A percentile compares a stretch with the other conserved stretches of the same genome.
Evolutionary conservation across 495 filamentous ascomycete species (phyloP).

Genomic region (Penicillium silybi): DNA sequence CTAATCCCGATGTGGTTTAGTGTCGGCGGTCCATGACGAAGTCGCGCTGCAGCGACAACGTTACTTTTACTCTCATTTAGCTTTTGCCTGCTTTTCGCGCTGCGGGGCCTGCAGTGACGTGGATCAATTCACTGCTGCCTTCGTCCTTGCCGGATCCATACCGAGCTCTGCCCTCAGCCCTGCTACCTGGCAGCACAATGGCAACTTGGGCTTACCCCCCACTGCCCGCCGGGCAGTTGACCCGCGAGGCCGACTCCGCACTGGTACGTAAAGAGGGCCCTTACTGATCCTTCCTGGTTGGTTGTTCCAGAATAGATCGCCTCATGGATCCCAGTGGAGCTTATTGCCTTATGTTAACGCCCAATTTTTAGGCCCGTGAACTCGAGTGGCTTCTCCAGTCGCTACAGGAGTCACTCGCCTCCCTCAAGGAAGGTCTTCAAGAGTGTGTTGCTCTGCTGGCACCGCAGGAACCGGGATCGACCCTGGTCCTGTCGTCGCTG

Average conservation of each 20-base stretch:
- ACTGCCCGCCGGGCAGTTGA: slow-evolving; percentile 58
- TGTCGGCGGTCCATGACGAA: slow-evolving; percentile 33
- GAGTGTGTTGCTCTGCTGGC: slow-evolving; percentile 83
- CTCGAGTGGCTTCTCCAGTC: slow-evolving; percentile 81
- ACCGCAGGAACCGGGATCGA: slow-evolving; percentile 76
- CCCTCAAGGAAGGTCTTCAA: slow-evolving; percentile 78
- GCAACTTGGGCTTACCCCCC: slow-evolving; percentile 75
- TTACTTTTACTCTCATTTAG: slow-evolving; percentile 5
- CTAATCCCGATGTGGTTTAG: slow-evolving; percentile 23
- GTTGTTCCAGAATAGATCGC: slow-evolving; percentile 20
- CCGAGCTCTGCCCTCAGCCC: not conserved
- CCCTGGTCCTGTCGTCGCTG: slow-evolving; percentile 81
- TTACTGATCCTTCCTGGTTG: slow-evolving; percentile 8
- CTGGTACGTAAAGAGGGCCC: slow-evolving; percentile 48
- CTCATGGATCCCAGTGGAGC: slow-evolving; percentile 21
- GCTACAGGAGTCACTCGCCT: slow-evolving; percentile 70
- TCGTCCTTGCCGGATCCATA: not conserved
- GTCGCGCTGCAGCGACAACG: slow-evolving; percentile 16
- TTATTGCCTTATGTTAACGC: slow-evolving; percentile 18
- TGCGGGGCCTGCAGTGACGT: slow-evolving; percentile 20
- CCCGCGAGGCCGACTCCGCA: slow-evolving; percentile 62
- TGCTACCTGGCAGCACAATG: slow-evolving; percentile 47
- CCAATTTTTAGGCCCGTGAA: slow-evolving; percentile 59
- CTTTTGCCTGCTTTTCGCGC: not conserved
- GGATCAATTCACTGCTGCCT: slow-evolving; percentile 23